Base-by-base conservation (phyloP, 371 early-diverging fungal species). In the Haplosporangium sp. region DNA sequence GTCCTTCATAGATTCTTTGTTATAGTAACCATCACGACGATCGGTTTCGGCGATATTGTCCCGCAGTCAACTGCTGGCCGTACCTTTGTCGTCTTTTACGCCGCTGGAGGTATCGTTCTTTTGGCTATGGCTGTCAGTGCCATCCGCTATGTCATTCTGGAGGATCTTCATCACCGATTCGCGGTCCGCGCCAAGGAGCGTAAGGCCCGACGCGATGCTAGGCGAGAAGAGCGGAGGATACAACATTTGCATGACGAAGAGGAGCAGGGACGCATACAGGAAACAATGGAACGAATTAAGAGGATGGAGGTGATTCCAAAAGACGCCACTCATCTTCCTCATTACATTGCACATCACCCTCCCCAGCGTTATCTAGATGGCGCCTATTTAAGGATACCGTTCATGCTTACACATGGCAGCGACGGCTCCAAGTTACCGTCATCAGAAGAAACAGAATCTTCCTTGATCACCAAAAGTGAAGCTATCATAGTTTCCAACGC, bases 131-230 rank as follows among this genome's bases (percentile, higher is more conserved):
- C 59, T 16, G 51, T 74, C 23, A 77, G 67, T 41, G 57, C 68
- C 2, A 77, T 77, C 40, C 72, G 79, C 36, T 77, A 77, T 54
- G 74, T 74, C 7, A 71, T 77, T 4, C 16, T 71, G 55, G 79
- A 77, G 23, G 71, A 72, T n/a, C 51, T 67, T 16, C 72, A 77
- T 23, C 57, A 65, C 8, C 48, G 64, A 21, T 72, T 68, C 16
- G 57, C 70, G 11, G 11, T 41, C 21, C 72, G 48, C 0, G 62
- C 69, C 48, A 71, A 64, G 37, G 55, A 60, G 16, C 72, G 79
- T 21, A 72, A 72, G 36, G 62, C 61, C 11, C 61, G 64, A 20
- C 64, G 72, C 9, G 58, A 64, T 12, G 73, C 62, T 5, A 40
- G 58, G 38, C 63, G 72, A 38, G 46, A 36, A 18, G 56, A 72